Evolutionary conservation across 768 basidiomycete genomes (phyloP).

Genomic region (Rhizopogon vinicolor): DNA sequence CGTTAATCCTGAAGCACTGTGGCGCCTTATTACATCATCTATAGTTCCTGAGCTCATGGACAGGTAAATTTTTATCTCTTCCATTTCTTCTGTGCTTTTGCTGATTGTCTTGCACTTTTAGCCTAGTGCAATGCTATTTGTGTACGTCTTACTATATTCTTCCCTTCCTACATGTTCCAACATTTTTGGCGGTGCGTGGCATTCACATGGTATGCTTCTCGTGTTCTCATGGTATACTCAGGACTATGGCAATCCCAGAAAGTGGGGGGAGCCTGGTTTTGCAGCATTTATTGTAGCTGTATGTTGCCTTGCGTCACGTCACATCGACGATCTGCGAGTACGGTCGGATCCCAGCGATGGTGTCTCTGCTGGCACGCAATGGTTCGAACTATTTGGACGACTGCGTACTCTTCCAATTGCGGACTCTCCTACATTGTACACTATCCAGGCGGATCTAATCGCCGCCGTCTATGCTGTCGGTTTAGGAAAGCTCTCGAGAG

Average conservation of each 20-base stretch:
- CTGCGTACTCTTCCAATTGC: conserved; percentile 86
- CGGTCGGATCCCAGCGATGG: conserved; percentile 78
- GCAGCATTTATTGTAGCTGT: conserved; percentile 91
- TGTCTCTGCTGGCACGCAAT: conserved; percentile 85
- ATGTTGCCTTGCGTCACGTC: conserved; percentile 87
- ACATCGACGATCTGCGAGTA: conserved; percentile 89
- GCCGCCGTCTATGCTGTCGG: conserved; percentile 94
- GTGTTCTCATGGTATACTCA: conserved; percentile 25
- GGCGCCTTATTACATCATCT: conserved; percentile 82
- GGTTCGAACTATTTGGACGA: conserved; percentile 86
- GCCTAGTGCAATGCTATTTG: conserved; percentile 78
- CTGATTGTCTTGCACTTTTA: conserved; percentile 23
- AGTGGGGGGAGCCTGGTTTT: conserved; percentile 96
- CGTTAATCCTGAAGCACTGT: conserved; percentile 81
- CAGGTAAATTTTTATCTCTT: conserved; percentile 47
- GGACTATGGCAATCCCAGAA: conserved; percentile 92
- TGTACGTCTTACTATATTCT: conserved; percentile 93
- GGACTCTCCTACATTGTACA: conserved; percentile 87
- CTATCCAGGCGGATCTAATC: conserved; percentile 84
- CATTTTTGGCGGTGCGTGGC: conserved; percentile 66
- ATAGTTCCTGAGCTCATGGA: conserved; percentile 93
- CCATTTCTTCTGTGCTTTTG: conserved; percentile 5
- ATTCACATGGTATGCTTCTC: conserved; percentile 6
- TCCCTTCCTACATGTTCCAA: conserved; percentile 89
- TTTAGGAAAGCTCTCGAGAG: conserved; percentile 82